Evolutionary conservation across 306 rosid species (phyloP), one percentile per base, ranked within the genome.

Genomic region (Prunus campanulata): DNA sequence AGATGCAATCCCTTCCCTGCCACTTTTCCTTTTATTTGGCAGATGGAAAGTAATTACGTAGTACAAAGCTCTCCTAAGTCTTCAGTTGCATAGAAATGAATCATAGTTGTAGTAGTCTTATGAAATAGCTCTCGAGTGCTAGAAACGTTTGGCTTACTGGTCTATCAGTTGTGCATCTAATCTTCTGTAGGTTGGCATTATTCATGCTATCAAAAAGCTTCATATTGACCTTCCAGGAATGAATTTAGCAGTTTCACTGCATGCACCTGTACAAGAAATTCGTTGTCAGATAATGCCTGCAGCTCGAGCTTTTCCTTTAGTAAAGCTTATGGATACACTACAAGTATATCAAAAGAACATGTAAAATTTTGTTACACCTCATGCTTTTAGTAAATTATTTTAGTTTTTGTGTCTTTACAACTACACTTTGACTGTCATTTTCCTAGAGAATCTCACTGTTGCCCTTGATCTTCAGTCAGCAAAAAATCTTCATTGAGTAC

Each of bases 281-380:
- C 97, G 97, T 62, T 95, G 97, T 83, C 96, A 90, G 83, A 95
- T 95, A 88, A 95, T 95, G 98, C 98, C 98, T 68, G 97, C 98
- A 52, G 97, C 98, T 72, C 91, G 98, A 71, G 98, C 97, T 62
- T 95, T 92, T 85, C 97, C 98, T 76, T 76, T 95, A 83, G 87
- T 81, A 75, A 95, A 95, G 71, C 97, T 95, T 62, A 92, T 95
- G 98, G 80, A 86, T 82, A 50, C 97, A 49, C 86, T 95, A 79
- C 90, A 85, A 82, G 88, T 89, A 57, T 95, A 95, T 87, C 98
- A 95, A 79, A 85, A 79, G 70, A 89, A 83, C 64, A 95, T 91
- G 97, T 85, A 32, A 79, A 68, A 14, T 44, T 57, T 66, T 62
- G 18, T 22, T 18, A 12, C 39, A 54, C 67, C 42, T 72, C 60